Evolutionary conservation across 129 eudicot genomes (phyloP).

Genomic region (Helichrysum umbraculigerum): DNA sequence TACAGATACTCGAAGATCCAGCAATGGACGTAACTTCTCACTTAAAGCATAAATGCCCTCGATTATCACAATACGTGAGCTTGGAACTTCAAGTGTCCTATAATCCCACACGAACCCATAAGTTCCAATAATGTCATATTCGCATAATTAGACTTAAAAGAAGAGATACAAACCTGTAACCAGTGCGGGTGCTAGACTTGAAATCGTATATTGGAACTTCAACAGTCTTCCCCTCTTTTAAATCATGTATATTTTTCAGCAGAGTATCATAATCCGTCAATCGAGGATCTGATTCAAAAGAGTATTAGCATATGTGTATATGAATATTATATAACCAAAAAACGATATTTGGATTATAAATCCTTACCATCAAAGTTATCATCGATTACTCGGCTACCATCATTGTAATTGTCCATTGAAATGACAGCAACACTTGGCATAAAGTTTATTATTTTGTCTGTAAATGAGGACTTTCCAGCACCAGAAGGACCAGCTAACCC

Average conservation of each 20-base stretch:
- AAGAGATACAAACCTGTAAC: conserved; percentile 60
- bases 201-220: conserved; percentile 84
- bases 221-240: conserved; percentile 69
- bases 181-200: conserved; percentile 86
- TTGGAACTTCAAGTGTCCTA: conserved; percentile 94
- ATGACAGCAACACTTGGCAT: conserved; percentile 91
- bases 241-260: conserved; percentile 76
- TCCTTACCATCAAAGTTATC: conserved; percentile 81
- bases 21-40: conserved; percentile 73
- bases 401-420: conserved; percentile 91
- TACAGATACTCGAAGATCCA: conserved; percentile 95
- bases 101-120: conserved; percentile 20
- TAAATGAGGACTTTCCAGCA: conserved; percentile 82
- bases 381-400: conserved; percentile 72
- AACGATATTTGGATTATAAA: background rate
- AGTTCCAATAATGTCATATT: conserved; percentile 6
- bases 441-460: conserved; percentile 74
- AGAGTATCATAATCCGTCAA: conserved; percentile 91
- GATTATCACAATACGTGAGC: conserved; percentile 81
- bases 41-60: conserved; percentile 95
- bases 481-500: conserved; percentile 97
- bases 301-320: background rate
- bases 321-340: background rate
- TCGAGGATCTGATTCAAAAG: conserved; percentile 72
- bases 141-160: background rate